Conservation (phyloP, 148 eudicot genomes). For the Fagopyrum tataricum region DNA sequence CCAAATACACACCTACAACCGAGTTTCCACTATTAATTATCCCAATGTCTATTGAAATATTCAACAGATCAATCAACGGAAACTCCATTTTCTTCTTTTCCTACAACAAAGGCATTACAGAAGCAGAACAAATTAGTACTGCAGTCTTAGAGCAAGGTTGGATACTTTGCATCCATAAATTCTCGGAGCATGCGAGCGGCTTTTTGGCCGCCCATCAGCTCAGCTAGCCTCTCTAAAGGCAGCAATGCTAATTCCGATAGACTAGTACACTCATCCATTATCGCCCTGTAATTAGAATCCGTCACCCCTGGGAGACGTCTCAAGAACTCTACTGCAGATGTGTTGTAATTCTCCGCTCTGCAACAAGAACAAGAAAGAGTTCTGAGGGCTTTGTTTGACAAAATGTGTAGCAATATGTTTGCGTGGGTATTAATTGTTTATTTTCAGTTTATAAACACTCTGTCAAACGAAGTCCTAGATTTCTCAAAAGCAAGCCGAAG, state of each 20-base stretch:
- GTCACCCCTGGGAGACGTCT: conserved; percentile 96
- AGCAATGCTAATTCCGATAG: conserved; percentile 80
- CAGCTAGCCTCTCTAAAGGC: conserved; percentile 71
- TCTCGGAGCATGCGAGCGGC: conserved; percentile 83
- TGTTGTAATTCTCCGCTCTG: conserved; percentile 98
- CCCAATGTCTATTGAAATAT: no score
- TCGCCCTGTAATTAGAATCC: conserved; percentile 82
- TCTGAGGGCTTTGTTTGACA: no score
- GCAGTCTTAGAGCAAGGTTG: conserved; percentile 51
- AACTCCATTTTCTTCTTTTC: background rate
- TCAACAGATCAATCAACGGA: no score
- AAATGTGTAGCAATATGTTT: no score
- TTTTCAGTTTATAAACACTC: no score
- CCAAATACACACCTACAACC: no score
- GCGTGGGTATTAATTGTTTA: no score
- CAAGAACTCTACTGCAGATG: conserved; percentile 87
- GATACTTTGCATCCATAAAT: conserved; percentile 97
- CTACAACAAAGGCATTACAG: background rate
- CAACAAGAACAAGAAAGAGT: background rate
- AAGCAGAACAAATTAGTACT: background rate
- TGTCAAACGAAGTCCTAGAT: no score
- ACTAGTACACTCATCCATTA: conserved; percentile 77
- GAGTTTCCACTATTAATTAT: no score
- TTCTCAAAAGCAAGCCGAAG: no score
- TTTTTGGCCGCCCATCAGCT: conserved; percentile 91